Conservation (phyloP, 2,329 filamentous ascomycete genomes). For the Westerdykella ornata region DNA sequence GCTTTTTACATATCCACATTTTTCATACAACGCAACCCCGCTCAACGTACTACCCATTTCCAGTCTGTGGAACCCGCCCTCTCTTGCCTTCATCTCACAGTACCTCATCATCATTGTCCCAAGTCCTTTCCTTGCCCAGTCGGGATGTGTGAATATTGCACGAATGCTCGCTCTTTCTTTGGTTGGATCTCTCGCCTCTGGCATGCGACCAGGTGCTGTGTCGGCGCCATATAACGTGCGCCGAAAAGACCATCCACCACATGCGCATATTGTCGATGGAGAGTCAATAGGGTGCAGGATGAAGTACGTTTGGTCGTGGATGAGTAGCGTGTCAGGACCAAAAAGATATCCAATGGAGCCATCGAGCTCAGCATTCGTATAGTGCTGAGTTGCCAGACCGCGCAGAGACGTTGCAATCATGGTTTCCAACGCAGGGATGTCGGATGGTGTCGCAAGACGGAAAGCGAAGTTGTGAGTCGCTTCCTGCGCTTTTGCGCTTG, state of each 20-base stretch:
- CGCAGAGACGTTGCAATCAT: conserved; percentile 28
- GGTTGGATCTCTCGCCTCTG: conserved; percentile 23
- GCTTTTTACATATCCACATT: conserved; percentile 31
- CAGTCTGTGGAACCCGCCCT: conserved; percentile 23
- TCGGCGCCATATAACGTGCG: conserved; percentile 32
- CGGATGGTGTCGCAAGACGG: conserved; percentile 22
- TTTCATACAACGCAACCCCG: conserved; percentile 31
- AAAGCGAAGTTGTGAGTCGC: conserved; percentile 26
- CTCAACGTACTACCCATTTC: conserved; percentile 35
- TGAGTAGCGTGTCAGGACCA: conserved; percentile 31
- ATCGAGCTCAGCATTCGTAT: conserved; percentile 30
- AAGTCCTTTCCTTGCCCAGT: conserved; percentile 23
- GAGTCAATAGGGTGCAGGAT: conserved; percentile 22
- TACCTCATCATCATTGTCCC: conserved; percentile 37
- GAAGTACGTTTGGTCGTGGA: conserved; percentile 29
- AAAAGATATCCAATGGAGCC: conserved; percentile 34
- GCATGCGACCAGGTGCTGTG: conserved; percentile 24
- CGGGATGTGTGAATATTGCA: conserved; percentile 33
- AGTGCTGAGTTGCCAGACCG: conserved; percentile 21
- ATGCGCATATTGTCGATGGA: conserved; percentile 25
- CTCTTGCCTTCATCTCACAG: conserved; percentile 25
- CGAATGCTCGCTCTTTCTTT: conserved; percentile 29
- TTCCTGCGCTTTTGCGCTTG: conserved; percentile 29
- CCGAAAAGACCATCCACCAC: conserved; percentile 34
- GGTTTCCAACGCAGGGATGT: conserved; percentile 26